A percentile compares a stretch with the other conserved stretches of the same genome.
These are phyloP conservation scores for Naganishia vaughanmartiniae DNA, from an alignment of 768 basidiomycete species.

Conservation along the genomic window DNA sequence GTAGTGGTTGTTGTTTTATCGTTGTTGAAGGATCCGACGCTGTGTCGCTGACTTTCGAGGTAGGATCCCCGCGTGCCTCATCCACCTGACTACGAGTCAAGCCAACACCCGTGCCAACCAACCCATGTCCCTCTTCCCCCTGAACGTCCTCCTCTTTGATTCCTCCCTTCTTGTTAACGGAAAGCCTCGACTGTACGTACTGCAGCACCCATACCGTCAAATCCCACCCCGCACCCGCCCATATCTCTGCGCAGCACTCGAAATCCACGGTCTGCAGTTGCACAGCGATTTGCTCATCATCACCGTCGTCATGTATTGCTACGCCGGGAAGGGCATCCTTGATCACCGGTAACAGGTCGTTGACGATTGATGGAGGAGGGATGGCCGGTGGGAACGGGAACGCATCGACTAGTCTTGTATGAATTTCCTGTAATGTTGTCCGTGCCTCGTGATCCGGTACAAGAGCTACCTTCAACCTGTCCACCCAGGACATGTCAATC, in stretches of 20 bases:
- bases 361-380: not conserved
- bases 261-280: not conserved
- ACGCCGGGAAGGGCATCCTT: not conserved
- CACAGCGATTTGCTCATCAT: not conserved
- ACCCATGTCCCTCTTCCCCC: not conserved
- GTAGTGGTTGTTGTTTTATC: not conserved
- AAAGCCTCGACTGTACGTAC: slow-evolving; percentile 14
- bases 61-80: not conserved
- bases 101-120: slow-evolving; percentile 1
- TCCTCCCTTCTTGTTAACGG: not conserved
- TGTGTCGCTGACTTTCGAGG: not conserved
- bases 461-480: slow-evolving; percentile 5
- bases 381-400: slow-evolving; percentile 18
- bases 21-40: not conserved
- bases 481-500: not conserved
- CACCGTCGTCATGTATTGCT: not conserved
- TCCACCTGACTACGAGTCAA: slow-evolving; percentile 1
- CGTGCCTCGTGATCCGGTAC: not conserved
- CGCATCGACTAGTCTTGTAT: not conserved
- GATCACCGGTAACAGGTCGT: slow-evolving; percentile 1
- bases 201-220: slow-evolving; percentile 15
- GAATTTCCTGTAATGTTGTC: not conserved
- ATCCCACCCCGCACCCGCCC: slow-evolving; percentile 4
- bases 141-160: too few relatives aligned
- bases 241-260: slow-evolving; percentile 11